These are phyloP conservation scores for Talaromyces sp. DNA, from an alignment of 2,329 filamentous ascomycete genomes.

Conservation along the genomic window DNA sequence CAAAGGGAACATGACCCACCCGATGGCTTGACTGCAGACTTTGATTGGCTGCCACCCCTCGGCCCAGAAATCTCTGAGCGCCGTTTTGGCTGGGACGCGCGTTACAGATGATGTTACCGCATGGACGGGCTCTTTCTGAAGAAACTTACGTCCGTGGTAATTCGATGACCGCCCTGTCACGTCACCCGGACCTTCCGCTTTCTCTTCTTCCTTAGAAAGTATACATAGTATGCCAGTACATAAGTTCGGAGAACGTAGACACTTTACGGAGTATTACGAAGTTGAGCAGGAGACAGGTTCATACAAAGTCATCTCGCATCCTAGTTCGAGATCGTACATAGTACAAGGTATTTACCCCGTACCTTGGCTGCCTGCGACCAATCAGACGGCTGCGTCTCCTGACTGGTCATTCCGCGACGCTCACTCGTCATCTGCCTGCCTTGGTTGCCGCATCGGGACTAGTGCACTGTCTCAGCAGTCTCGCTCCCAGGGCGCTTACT, in stretches of 20 bases:
- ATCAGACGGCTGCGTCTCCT: slow-evolving; percentile 17
- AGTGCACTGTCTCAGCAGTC: background rate
- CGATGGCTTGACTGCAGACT: background rate
- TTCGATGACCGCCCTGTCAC: background rate
- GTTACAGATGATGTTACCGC: slow-evolving; percentile 1
- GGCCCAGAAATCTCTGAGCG: background rate
- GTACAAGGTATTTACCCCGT: background rate
- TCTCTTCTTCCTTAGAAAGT: background rate
- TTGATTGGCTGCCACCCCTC: background rate
- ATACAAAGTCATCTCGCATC: too few relatives aligned
- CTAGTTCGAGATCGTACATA: too few relatives aligned
- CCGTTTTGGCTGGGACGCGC: slow-evolving; percentile 1
- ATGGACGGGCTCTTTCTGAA: background rate
- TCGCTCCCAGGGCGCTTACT: background rate
- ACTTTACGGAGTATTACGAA: too few relatives aligned
- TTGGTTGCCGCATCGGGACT: background rate
- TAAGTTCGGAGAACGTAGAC: background rate
- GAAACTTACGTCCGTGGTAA: background rate
- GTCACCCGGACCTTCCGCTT: slow-evolving; percentile 4
- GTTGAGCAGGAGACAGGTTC: too few relatives aligned
- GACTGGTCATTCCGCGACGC: background rate
- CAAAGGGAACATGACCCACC: background rate
- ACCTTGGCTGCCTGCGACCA: background rate
- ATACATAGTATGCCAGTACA: background rate
- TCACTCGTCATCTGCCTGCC: slow-evolving; percentile 13